Base-by-base conservation (phyloP, 1,284 basidiomycete species). In the Veloboletus limbatus region DNA sequence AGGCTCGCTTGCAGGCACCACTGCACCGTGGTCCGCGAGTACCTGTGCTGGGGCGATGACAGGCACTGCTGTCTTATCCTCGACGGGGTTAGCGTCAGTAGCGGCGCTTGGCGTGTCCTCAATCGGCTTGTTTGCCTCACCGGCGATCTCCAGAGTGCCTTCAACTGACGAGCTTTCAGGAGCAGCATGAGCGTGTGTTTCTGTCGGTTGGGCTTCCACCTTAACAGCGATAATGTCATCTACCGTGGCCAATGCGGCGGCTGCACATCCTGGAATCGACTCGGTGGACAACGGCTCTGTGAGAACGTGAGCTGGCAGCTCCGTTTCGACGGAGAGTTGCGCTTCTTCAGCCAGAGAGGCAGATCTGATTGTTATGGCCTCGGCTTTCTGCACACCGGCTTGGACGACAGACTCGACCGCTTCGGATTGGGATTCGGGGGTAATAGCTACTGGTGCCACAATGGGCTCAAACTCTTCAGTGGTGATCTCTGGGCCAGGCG, bases 401-500 rank as follows among this genome's bases (percentile, higher is more conserved):
- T 31, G 37, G 24, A 25, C 24, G 17, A 25, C 33, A 17, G 37
- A 16, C 20, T 40, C 17, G 24, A 30, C 35, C 33, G 20, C 50
- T 4, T 35, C n/a, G 9, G 30, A 34, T 4, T 35, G 13, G 9
- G 30, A 34, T 26, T 38, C 32, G 26, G 27, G 24, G 22, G 20
- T 7, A 14, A n/a, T n/a, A 10, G 11, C 17, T 14, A 28, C 24
- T 18, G 11, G 24, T 28, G 17, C 25, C 18, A 35, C 36, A 24
- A 41, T 20, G 18, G 17, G 42, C 43, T 60, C 61, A 24, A 48
- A 54, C 14, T 52, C 52, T 28, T 58, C 59, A 18, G 68, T 49
- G 17, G 67, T 66, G 17, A 67, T 47, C 38, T 69, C 54, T 10
- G 71, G 67, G 3, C 67, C 68, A 10, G 65, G 66, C 2, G 69